phyloP scores from a whole-genome alignment of 1,284 basidiomycete species.

The Chalciporus sp. region DNA sequence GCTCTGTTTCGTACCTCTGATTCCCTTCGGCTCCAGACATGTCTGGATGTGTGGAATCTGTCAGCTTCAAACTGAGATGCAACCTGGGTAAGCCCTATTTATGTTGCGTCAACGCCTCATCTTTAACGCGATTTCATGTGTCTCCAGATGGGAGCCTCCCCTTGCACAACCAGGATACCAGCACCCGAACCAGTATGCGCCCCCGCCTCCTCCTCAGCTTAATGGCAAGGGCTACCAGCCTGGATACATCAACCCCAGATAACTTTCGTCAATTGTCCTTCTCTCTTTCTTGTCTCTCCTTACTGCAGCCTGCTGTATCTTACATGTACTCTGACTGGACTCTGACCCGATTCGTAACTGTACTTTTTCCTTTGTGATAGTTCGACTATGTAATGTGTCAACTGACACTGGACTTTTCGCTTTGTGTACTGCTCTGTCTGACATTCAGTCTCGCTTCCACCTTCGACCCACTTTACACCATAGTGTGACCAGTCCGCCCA shows the following conservation, averaged over 20 bases:
- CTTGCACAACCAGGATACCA: conserved; percentile 35
- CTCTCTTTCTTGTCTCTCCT: not conserved
- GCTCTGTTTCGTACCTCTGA: conserved; percentile 51
- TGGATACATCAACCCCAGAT: conserved; percentile 25
- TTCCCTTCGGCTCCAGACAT: conserved; percentile 46
- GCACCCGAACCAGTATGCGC: conserved; percentile 26
- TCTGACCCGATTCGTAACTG: not conserved
- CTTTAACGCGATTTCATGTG: too few relatives aligned
- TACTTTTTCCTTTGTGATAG: conserved; percentile 7
- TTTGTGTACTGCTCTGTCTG: conserved; percentile 2
- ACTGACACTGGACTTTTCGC: not conserved
- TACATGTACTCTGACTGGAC: not conserved
- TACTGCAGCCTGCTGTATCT: conserved; percentile 1
- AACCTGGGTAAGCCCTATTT: conserved; percentile 42
- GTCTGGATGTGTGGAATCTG: conserved; percentile 58
- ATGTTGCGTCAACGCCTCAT: not conserved
- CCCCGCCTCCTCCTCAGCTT: conserved; percentile 10
- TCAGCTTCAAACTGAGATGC: conserved; percentile 48
- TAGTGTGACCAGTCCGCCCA: conserved; percentile 35
- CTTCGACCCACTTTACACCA: conserved; percentile 9
- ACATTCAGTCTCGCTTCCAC: conserved; percentile 1
- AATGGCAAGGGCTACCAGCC: conserved; percentile 32
- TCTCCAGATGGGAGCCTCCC: conserved; percentile 48
- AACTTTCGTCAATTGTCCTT: not conserved
- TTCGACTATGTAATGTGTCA: not conserved